These are phyloP conservation scores for Hypoxylon intermedium DNA, from an alignment of 495 filamentous ascomycete species.

Conservation along the genomic window DNA sequence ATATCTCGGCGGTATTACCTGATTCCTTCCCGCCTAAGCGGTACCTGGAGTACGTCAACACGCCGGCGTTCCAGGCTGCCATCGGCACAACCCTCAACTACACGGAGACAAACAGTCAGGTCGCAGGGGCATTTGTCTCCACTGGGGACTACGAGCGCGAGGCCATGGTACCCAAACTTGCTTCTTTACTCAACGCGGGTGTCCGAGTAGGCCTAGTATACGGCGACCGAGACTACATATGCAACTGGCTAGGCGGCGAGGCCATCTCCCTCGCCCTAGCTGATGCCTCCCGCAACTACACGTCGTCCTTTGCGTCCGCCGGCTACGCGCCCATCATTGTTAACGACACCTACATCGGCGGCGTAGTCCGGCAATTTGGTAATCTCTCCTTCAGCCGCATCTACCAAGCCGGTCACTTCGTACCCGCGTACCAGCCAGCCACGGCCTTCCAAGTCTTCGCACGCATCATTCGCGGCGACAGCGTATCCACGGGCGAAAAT, in stretches of 20 bases:
- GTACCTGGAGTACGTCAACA: conserved; percentile 70
- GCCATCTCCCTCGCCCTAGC: conserved; percentile 64
- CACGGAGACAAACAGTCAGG: conserved; percentile 60
- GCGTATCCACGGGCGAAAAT: conserved; percentile 65
- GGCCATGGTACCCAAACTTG: conserved; percentile 56
- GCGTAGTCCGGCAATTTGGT: conserved; percentile 66
- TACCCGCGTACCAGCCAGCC: conserved; percentile 69
- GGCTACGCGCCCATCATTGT: conserved; percentile 63
- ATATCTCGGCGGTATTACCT: conserved; percentile 59
- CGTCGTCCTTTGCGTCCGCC: conserved; percentile 50
- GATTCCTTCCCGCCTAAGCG: conserved; percentile 71
- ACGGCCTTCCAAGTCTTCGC: conserved; percentile 70
- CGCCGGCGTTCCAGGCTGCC: conserved; percentile 65
- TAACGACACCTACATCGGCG: conserved; percentile 61
- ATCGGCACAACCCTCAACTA: conserved; percentile 73
- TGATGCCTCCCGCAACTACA: conserved; percentile 40
- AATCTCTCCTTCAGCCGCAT: conserved; percentile 68
- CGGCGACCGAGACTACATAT: conserved; percentile 69
- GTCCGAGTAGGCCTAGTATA: conserved; percentile 75
- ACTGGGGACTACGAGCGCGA: conserved; percentile 62
- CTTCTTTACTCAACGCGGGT: conserved; percentile 58
- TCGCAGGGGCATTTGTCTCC: conserved; percentile 58
- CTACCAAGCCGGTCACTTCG: conserved; percentile 67
- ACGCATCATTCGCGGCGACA: conserved; percentile 64
- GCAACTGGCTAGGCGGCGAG: conserved; percentile 73